These are phyloP conservation scores for Dunaliella primolecta DNA, from an alignment of 139 green algal genomes.

Conservation along the genomic window DNA sequence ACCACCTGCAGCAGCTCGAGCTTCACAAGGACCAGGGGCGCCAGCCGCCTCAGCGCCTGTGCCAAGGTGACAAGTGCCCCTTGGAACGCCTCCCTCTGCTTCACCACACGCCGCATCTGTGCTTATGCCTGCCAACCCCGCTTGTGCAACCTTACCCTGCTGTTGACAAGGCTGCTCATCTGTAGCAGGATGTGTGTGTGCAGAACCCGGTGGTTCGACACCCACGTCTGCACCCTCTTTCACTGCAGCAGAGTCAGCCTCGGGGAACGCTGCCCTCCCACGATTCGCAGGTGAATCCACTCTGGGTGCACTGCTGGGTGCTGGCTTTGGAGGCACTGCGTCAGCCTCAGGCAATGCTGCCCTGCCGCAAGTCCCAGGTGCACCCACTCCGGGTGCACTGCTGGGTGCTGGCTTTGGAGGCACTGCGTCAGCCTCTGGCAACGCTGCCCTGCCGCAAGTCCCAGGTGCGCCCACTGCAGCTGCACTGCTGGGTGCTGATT, in stretches of 20 bases:
- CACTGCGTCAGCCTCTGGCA: conserved; percentile 3
- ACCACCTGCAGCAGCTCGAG: neutral
- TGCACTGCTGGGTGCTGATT: conserved; percentile 15
- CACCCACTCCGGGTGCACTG: neutral
- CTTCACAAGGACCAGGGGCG: neutral
- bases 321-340: neutral
- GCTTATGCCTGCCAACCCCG: too few relatives aligned
- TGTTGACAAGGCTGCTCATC: neutral
- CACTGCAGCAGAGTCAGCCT: neutral
- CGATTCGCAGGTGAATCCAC: too few relatives aligned
- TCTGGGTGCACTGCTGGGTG: neutral
- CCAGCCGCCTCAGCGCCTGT: neutral
- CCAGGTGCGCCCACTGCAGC: conserved; percentile 1
- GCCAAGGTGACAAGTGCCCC: neutral
- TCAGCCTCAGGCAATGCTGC: neutral
- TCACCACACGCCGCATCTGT: too few relatives aligned
- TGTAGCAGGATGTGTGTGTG: neutral
- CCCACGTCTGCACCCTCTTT: neutral
- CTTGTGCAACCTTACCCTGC: too few relatives aligned
- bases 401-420: neutral
- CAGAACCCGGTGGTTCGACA: too few relatives aligned
- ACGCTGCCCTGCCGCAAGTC: conserved; percentile 64
- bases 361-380: neutral
- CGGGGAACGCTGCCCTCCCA: too few relatives aligned
- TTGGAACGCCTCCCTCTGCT: too few relatives aligned